Evolutionary conservation across 169 alveolate genomes (phyloP).

Genomic region (Perkinsus olseni): DNA sequence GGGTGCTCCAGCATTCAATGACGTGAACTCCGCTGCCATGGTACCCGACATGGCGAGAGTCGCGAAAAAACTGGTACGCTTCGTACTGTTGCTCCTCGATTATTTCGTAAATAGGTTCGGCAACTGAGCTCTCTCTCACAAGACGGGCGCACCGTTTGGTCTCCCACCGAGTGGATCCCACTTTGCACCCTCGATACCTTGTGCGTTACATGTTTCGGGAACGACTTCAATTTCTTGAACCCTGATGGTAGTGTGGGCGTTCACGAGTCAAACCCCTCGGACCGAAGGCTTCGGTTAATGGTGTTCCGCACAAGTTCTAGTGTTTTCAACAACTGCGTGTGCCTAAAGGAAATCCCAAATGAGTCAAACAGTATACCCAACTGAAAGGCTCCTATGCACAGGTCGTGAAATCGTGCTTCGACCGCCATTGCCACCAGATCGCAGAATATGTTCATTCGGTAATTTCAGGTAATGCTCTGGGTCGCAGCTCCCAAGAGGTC

Average conservation of each 20-base stretch:
- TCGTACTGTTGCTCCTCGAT: background rate
- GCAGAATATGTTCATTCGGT: no score
- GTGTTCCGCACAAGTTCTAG: no score
- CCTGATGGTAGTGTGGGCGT: background rate
- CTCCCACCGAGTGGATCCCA: background rate
- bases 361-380: no score
- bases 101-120: background rate
- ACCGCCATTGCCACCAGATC: no score
- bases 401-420: no score
- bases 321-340: no score
- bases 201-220: background rate
- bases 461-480: background rate
- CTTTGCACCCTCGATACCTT: background rate
- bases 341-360: no score
- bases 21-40: background rate
- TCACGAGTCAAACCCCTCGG: no score
- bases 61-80: background rate
- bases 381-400: no score
- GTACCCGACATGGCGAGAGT: background rate
- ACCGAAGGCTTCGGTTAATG: no score
- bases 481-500: background rate
- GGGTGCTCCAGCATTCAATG: background rate
- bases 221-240: background rate
- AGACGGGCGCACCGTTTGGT: background rate
- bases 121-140: background rate